A percentile compares a stretch with the other conserved stretches of the same genome.
These are phyloP conservation scores for Naganishia cerealis DNA, from an alignment of 1,284 basidiomycete species.

Conservation along the genomic window DNA sequence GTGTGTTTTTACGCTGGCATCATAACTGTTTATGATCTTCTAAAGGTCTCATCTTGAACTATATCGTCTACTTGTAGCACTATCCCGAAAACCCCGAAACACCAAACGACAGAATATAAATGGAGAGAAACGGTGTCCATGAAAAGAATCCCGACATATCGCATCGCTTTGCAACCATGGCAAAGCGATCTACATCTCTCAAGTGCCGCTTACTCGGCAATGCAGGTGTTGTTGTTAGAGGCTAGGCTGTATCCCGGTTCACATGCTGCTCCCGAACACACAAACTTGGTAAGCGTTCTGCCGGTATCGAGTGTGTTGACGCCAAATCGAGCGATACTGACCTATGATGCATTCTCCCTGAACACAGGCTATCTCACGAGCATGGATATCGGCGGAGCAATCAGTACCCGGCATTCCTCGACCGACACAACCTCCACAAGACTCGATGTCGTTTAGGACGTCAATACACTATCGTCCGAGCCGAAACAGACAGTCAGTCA, in stretches of 20 bases:
- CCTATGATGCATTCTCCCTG: slow-evolving; percentile 11
- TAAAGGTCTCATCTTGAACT: too few species aligned
- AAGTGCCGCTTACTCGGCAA: neutral
- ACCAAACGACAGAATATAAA: too few species aligned
- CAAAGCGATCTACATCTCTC: neutral
- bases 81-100: too few species aligned
- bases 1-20: too few species aligned
- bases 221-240: slow-evolving; percentile 22
- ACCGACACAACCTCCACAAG: slow-evolving; percentile 18
- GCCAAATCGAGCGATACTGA: neutral
- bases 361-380: slow-evolving; percentile 4
- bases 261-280: neutral
- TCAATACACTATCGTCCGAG: slow-evolving; percentile 17
- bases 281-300: neutral
- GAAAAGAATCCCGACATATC: too few species aligned
- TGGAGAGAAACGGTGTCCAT: too few species aligned
- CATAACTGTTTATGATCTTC: too few species aligned
- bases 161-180: neutral
- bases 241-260: slow-evolving; percentile 3
- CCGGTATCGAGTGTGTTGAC: neutral
- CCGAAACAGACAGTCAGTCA: neutral
- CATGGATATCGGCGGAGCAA: slow-evolving; percentile 15
- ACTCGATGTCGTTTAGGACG: slow-evolving; percentile 13
- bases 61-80: too few species aligned
- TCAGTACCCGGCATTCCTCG: slow-evolving; percentile 10